phyloP scores from a whole-genome alignment of 495 filamentous ascomycete genomes.

The Hypoxylon crocopeplum region DNA sequence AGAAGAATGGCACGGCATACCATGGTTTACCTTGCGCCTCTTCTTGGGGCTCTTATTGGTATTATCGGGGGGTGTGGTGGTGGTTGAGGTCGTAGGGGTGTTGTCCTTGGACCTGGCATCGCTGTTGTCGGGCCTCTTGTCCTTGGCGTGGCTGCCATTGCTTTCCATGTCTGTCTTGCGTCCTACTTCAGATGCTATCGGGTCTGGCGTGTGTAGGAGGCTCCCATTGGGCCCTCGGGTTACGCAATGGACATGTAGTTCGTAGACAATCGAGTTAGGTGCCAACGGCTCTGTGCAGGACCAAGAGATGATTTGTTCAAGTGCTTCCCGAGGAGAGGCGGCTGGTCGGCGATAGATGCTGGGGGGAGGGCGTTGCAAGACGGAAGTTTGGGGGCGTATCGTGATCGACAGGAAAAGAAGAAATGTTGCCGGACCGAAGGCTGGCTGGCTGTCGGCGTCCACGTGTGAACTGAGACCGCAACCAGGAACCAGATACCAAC shows the following conservation, averaged over 20 bases:
- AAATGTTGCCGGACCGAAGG: conserved; percentile 33
- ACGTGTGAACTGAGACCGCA: conserved; percentile 33
- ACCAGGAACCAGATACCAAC: conserved; percentile 17
- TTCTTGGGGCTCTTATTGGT: conserved; percentile 79
- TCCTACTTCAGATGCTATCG: conserved; percentile 42
- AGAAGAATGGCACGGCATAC: conserved; percentile 61
- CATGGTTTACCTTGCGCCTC: conserved; percentile 99
- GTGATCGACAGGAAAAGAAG: conserved; percentile 35
- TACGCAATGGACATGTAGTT: conserved; percentile 58
- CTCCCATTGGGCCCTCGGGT: conserved; percentile 58
- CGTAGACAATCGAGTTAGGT: conserved; percentile 54
- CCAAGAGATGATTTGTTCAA: conserved; percentile 40
- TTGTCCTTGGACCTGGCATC: conserved; percentile 51
- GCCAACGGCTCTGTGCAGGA: conserved; percentile 58
- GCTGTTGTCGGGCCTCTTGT: conserved; percentile 55
- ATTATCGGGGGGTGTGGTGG: conserved; percentile 50
- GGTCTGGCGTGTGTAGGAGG: conserved; percentile 40
- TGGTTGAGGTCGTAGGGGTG: conserved; percentile 49
- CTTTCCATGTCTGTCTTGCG: conserved; percentile 47
- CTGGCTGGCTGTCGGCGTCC: conserved; percentile 33
- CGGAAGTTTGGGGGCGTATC: conserved; percentile 32
- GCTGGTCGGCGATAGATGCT: conserved; percentile 30
- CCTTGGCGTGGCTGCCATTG: conserved; percentile 57
- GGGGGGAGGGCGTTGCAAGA: conserved; percentile 9
- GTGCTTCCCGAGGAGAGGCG: conserved; percentile 31